phyloP scores from a whole-genome alignment of 1,284 basidiomycete species.

The Naganishia sp. region DNA sequence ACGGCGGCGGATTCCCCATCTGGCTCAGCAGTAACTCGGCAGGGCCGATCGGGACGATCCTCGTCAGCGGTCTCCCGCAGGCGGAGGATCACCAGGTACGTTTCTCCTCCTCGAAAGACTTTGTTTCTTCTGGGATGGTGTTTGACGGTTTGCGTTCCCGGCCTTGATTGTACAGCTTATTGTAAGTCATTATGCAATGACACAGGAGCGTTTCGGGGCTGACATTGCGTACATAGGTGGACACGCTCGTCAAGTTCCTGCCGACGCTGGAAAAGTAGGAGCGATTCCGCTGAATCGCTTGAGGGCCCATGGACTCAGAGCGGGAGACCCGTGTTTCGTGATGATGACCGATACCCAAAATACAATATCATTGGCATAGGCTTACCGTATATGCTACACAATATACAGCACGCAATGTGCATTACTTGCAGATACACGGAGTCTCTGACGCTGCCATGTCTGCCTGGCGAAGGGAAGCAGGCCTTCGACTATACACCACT shows the following conservation, averaged over 20 bases:
- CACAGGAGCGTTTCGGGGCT: background rate
- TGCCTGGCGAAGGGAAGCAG: too few relatives aligned
- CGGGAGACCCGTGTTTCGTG: too few relatives aligned
- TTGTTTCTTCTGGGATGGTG: background rate
- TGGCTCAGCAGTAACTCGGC: slow-evolving; percentile 44
- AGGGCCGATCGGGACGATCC: slow-evolving; percentile 50
- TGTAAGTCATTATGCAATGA: background rate
- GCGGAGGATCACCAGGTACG: slow-evolving; percentile 52
- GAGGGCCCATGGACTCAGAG: too few relatives aligned
- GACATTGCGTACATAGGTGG: slow-evolving; percentile 13
- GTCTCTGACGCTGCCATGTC: too few relatives aligned
- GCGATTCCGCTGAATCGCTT: too few relatives aligned
- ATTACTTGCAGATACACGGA: too few relatives aligned
- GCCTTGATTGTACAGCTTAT: background rate
- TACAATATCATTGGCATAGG: too few relatives aligned
- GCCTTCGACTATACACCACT: too few relatives aligned
- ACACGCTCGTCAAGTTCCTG: slow-evolving; percentile 32
- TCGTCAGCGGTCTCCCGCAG: slow-evolving; percentile 53
- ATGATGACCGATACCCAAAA: too few relatives aligned
- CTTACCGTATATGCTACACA: too few relatives aligned
- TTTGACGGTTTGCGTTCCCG: background rate
- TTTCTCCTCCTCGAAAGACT: background rate
- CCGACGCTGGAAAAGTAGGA: slow-evolving; percentile 27
- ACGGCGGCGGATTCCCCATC: slow-evolving; percentile 53
- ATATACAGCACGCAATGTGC: too few relatives aligned